phyloP scores from a whole-genome alignment of 116 monocot genomes.

The Posidonia oceanica region DNA sequence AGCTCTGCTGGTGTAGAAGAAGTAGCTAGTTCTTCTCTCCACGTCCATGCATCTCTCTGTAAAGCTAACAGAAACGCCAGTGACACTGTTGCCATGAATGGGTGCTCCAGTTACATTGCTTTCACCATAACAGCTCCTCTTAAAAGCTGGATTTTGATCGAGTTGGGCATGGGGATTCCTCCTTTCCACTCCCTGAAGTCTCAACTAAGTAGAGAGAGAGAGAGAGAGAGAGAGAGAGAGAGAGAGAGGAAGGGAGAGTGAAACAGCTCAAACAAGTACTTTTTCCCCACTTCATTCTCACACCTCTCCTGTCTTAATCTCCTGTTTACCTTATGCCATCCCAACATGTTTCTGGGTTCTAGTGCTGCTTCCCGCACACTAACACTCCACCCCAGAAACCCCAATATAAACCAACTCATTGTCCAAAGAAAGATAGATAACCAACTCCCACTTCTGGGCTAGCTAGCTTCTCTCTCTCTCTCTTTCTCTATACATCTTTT shows the following conservation, averaged over 20 bases:
- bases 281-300: not conserved
- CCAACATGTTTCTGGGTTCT: not conserved
- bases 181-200: not conserved
- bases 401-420: conserved; percentile 10
- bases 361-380: not conserved
- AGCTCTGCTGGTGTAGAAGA: no score
- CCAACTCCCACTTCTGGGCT: not conserved
- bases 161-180: not conserved
- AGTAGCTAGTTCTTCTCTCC: not conserved
- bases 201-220: not conserved
- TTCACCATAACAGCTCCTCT: conserved; percentile 1
- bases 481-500: not conserved
- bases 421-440: conserved; percentile 5
- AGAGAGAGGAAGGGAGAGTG: not conserved
- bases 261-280: not conserved
- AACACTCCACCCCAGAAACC: not conserved
- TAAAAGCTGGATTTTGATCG: not conserved
- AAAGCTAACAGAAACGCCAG: conserved; percentile 4
- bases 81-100: conserved; percentile 5
- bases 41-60: not conserved
- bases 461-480: not conserved
- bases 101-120: conserved; percentile 6
- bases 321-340: not conserved
- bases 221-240: not conserved
- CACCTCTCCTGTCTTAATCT: conserved; percentile 4